Evolutionary conservation across 805 yeast species (phyloP), one percentile per base, ranked within the genome.

Genomic region (Teunomyces atbi): DNA sequence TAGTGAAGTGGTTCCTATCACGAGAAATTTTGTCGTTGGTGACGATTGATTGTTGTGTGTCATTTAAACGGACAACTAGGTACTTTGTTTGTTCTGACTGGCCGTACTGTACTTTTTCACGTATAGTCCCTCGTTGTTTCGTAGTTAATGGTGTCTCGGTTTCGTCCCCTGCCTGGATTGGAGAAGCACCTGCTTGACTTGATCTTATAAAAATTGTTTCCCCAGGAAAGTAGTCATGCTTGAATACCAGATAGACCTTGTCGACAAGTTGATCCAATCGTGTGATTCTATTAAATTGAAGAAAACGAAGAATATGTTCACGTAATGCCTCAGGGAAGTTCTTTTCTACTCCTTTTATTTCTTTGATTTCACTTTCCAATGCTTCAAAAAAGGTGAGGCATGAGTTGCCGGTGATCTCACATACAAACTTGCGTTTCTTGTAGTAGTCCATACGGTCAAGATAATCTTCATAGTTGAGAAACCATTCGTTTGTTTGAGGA

Each of bases 381-480:
- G 98, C 99, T 58, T 94, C 95, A 62, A 91, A 91, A 62, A 79
- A 94, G 0, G 97, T 89, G 47, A 92, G 75, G 57, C 95, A 86
- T 13, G 97, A 85, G 58, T 89, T 88, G 11, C 99, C 99, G 0
- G 97, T 89, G 41, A 92, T 86, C 66, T 94, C 99, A 69, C 98
- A 94, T 10, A 90, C 94, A 67, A 94, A 94, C 62, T 89, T 87
- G 54, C 82, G 82, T 42, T 79, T 74, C 49, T 77, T 77, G 63
- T 86, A 87, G 65, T 84, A 86, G 62, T 86, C 89, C 73, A 86
- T 67, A 45, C 92, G 69, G 18, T 68, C 68, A 41, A 94, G 69
- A 58, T 89, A 92, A 7, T 83, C 89, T 45, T 85, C 88, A 63
- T 94, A 92, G 5, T 73, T 71, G 11, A 71, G 55, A 63, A 90